Evolutionary conservation across 148 eudicot genomes (phyloP).

Genomic region (Persicaria maculosa): DNA sequence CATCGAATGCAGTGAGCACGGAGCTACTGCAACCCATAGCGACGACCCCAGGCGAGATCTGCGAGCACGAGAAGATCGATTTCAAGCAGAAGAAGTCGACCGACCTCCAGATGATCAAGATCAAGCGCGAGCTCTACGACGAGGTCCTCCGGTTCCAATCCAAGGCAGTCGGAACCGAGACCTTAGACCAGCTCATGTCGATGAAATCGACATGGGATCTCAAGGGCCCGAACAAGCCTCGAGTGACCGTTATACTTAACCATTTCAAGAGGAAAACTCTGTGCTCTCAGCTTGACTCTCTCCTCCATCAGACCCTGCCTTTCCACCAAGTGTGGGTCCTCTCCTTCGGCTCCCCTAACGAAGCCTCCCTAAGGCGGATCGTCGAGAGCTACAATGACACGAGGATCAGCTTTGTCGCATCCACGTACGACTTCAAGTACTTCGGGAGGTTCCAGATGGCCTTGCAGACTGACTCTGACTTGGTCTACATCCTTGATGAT

Average conservation of each 20-base stretch:
- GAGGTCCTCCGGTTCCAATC: constrained; percentile 57
- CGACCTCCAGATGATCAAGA: constrained; percentile 72
- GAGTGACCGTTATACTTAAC: constrained; percentile 77
- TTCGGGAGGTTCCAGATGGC: constrained; percentile 98
- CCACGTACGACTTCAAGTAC: constrained; percentile 91
- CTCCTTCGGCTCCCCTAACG: constrained; percentile 87
- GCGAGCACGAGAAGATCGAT: constrained; percentile 81
- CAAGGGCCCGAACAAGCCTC: constrained; percentile 41
- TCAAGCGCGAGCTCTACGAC: constrained; percentile 69
- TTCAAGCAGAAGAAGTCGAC: constrained; percentile 82
- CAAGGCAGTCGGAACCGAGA: constrained; percentile 46
- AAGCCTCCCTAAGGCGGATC: constrained; percentile 49
- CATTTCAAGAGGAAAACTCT: constrained; percentile 93
- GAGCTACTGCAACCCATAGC: constrained; percentile 24
- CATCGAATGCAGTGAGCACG: not conserved
- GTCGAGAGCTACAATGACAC: constrained; percentile 75
- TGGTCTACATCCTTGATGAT: constrained; percentile 82
- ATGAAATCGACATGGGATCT: constrained; percentile 87
- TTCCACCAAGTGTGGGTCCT: constrained; percentile 97
- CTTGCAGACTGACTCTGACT: constrained; percentile 75
- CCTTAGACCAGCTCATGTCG: constrained; percentile 54
- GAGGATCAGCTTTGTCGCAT: constrained; percentile 70
- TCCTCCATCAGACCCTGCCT: constrained; percentile 82
- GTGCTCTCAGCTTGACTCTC: constrained; percentile 72
- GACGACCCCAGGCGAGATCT: constrained; percentile 35